Conservation (phyloP, 2,329 filamentous ascomycete genomes). For the Nemania bipapillata region DNA sequence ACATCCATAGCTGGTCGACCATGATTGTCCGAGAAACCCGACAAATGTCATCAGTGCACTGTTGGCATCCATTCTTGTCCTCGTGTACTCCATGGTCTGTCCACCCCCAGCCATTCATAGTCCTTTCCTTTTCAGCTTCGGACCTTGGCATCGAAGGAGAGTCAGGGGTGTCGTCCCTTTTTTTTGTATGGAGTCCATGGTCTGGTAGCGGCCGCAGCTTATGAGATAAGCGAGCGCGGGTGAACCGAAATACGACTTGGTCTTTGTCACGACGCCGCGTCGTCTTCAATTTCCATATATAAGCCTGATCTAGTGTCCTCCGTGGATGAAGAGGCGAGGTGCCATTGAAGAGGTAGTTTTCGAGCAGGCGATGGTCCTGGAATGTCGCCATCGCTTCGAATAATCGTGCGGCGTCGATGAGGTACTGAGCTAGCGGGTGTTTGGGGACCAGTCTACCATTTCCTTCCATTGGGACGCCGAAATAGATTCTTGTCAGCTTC, state of each 20-base stretch:
- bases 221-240: no score
- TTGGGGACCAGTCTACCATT: background rate
- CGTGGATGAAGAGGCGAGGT: slow-evolving; percentile 57
- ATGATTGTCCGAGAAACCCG: slow-evolving; percentile 50
- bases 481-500: background rate
- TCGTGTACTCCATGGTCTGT: background rate
- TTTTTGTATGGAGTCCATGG: no score
- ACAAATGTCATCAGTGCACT: slow-evolving; percentile 20
- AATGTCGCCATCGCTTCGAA: slow-evolving; percentile 54
- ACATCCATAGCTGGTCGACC: slow-evolving; percentile 60
- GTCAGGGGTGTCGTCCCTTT: no score
- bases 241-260: slow-evolving; percentile 56
- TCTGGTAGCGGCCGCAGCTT: no score
- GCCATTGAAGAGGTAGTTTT: slow-evolving; percentile 50
- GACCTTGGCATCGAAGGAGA: slow-evolving; percentile 36
- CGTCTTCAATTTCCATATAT: slow-evolving; percentile 55
- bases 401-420: slow-evolving; percentile 51
- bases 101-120: no score
- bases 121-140: no score
- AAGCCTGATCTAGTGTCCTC: slow-evolving; percentile 60
- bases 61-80: background rate
- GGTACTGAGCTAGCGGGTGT: slow-evolving; percentile 45
- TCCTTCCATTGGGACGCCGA: no score
- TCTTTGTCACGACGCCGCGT: slow-evolving; percentile 55
- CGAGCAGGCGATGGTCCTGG: slow-evolving; percentile 51